Evolutionary conservation across 495 filamentous ascomycete species (phyloP), one percentile per base, ranked within the genome.

Genomic region (Trichoderma virens): DNA sequence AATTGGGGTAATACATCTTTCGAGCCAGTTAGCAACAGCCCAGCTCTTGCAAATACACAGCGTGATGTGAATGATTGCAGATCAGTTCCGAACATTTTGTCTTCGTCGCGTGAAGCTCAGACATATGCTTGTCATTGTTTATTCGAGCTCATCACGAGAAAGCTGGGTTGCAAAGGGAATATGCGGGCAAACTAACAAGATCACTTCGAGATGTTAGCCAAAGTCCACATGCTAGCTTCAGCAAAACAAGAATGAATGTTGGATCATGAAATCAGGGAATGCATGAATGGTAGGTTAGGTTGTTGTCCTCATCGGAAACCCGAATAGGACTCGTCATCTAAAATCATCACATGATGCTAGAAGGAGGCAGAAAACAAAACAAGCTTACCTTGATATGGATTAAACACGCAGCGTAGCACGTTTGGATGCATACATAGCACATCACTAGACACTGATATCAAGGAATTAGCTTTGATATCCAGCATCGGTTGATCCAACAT

Each of bases 261-360:
- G 62, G 13, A 14, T 23, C 23, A 59, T 23, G 11, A 41, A 20
- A 59, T 88, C 85, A 88, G 86, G 70, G 77, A 75, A 79, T 76
- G 88, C 88, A 91, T 91, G 88, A 91, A 91, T 91, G 88, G 88
- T 86, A 86, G 71, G 78, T 75, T 84, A 84, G 81, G 77, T 73
- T 71, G 74, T 80, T 89, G 80, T 91, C 88, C 82, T 80, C 88
- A 91, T 87, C 83, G 88, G 85, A 82, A 85, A 82, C 79, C 86
- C 88, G 84, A 77, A 88, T 91, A 85, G 86, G 88, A 91, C 88
- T 91, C 88, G 88, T 91, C 88, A 91, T 91, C 88, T 89, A 82
- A 73, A 79, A 70, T 79, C 82, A 75, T 89, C 88, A 90, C 89
- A 85, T 88, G 76, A 67, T 69, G 65, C 62, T 38, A 38, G 59